phyloP scores from a whole-genome alignment of 1,284 basidiomycete species.

The Cystobasidium pallidum region DNA sequence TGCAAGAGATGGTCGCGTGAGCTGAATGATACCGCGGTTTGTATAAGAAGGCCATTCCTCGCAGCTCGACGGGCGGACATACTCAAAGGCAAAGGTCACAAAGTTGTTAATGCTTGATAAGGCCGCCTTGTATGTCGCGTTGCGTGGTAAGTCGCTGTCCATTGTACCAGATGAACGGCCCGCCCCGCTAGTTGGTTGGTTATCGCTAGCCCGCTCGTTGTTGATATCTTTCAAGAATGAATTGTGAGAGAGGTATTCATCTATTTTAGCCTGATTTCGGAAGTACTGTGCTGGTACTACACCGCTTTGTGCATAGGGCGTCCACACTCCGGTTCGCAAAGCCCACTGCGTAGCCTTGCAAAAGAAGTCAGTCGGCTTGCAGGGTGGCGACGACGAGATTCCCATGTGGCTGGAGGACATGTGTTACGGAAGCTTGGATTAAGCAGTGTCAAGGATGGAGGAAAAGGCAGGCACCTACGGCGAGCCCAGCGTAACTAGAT shows the following conservation, averaged over 20 bases:
- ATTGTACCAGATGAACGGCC: neutral
- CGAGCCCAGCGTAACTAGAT: conserved; percentile 74
- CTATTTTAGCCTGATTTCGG: conserved; percentile 77
- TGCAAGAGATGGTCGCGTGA: conserved; percentile 45
- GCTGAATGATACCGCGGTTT: too few relatives aligned
- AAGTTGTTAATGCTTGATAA: conserved; percentile 56
- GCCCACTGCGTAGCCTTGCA: conserved; percentile 48
- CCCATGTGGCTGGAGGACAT: conserved; percentile 48
- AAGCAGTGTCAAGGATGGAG: conserved; percentile 56
- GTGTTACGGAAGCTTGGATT: neutral
- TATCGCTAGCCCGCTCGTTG: conserved; percentile 63
- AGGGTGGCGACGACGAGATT: conserved; percentile 61
- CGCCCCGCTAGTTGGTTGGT: conserved; percentile 33
- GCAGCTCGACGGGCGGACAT: conserved; percentile 50
- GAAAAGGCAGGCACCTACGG: conserved; percentile 49
- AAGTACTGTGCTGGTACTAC: conserved; percentile 90
- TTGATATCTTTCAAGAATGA: conserved; percentile 74
- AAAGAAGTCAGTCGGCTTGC: conserved; percentile 65
- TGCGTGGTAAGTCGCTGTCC: conserved; percentile 57
- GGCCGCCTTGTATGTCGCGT: conserved; percentile 66
- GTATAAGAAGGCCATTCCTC: too few relatives aligned
- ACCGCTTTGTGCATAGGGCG: conserved; percentile 76
- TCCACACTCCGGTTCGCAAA: conserved; percentile 71
- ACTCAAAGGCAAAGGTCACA: conserved; percentile 58
- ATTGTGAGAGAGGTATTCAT: conserved; percentile 71